A percentile compares a stretch with the other conserved stretches of the same genome.
These are phyloP conservation scores for Diaporthe sp. DNA, from an alignment of 2,329 filamentous ascomycete genomes.

Conservation along the genomic window DNA sequence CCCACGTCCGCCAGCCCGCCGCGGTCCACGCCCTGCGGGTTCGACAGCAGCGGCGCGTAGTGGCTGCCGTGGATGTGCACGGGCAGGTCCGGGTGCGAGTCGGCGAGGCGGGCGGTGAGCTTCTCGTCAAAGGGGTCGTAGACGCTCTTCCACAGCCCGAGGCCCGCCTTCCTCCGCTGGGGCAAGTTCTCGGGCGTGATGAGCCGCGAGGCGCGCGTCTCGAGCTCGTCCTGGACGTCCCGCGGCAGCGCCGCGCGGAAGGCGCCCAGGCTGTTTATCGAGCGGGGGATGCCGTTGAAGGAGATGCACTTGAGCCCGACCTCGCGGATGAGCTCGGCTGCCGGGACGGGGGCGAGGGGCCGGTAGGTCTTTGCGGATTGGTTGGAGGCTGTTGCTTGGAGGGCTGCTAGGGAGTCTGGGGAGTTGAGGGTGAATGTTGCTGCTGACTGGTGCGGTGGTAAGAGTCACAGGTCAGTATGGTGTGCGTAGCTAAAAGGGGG, in stretches of 20 bases:
- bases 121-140: conserved; percentile 82
- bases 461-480: background rate
- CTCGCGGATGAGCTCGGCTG: conserved; percentile 81
- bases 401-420: conserved; percentile 77
- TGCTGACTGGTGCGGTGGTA: conserved; percentile 68
- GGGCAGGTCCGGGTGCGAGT: conserved; percentile 85
- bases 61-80: conserved; percentile 83
- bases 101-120: conserved; percentile 77
- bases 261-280: conserved; percentile 84
- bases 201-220: conserved; percentile 68
- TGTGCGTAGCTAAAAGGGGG: conserved; percentile 2
- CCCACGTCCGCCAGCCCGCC: conserved; percentile 70
- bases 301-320: conserved; percentile 83
- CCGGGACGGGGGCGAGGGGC: conserved; percentile 55
- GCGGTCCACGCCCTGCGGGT: conserved; percentile 65
- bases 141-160: conserved; percentile 79
- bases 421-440: conserved; percentile 91
- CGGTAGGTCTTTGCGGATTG: conserved; percentile 40
- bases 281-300: conserved; percentile 86
- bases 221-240: conserved; percentile 66
- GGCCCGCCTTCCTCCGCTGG: conserved; percentile 69
- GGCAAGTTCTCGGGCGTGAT: conserved; percentile 67
- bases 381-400: conserved; percentile 67
- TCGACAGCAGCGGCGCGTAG: conserved; percentile 80
- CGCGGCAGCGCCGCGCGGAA: conserved; percentile 75